Base-by-base conservation (phyloP, 2,329 filamentous ascomycete species). In the Teratosphaeria viscida region DNA sequence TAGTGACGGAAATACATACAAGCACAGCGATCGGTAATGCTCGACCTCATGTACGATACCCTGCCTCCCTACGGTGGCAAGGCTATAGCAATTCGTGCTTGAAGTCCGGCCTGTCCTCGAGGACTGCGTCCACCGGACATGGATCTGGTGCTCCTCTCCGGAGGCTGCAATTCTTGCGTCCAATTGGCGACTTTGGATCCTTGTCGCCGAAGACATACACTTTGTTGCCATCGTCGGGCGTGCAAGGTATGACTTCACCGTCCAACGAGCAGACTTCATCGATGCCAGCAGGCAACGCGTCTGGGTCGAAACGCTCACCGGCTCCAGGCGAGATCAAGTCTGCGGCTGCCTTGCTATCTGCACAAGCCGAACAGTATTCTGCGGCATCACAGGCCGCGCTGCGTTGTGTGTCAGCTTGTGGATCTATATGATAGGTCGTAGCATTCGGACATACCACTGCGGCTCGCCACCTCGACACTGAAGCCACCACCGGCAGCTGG, bases 401-500 rank as follows among this genome's bases (percentile, higher is more conserved):
- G 53, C 60, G 43, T 43, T 53, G 49, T 29, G 23, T 32, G 14
- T 47, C 35, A 19, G 29, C 6, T 23, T 27, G 23, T 19, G 47
- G 19, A 26, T 14, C n/a, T 5, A 14, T 19, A 52, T 34, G 7
- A 2, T n/a, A 2, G 2, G 26, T 5, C 29, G 5, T 1, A 26
- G 16, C 11, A 29, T 56, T 2, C 16, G 11, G 14, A 57, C 58
- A 53, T 54, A 63, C 62, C 60, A 60, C 4, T 26, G 49, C 16
- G 34, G 47, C 16, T 62, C 58, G 19, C 58, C 54, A 7, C 12
- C 56, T 43, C 37, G 10, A 34, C 62, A 60, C 52, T 52, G 19
- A 23, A 58, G 59, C 32, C 49, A 59, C 32, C 39, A 57, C 19
- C 59, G n/a, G 47, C 61, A 62, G 52, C 60, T 63, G 26, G 57